These are phyloP conservation scores for Cordyceps cateniannulata DNA, from an alignment of 2,329 filamentous ascomycete genomes.

Conservation along the genomic window DNA sequence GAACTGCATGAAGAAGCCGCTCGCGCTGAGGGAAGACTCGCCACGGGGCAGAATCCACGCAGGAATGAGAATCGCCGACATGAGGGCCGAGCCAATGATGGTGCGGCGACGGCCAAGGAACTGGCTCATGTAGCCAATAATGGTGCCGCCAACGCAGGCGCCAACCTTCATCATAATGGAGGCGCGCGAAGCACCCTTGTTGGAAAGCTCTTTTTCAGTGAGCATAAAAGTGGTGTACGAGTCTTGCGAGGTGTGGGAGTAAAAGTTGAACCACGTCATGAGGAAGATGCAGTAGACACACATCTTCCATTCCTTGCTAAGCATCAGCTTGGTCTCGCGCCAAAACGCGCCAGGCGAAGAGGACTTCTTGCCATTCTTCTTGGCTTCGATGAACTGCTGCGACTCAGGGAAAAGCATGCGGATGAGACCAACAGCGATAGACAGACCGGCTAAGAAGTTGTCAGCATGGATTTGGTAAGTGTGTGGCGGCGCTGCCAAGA, in stretches of 20 bases:
- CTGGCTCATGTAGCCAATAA: constrained; percentile 69
- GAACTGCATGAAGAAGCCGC: constrained; percentile 65
- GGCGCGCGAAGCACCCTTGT: constrained; percentile 59
- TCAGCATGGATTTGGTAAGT: not conserved
- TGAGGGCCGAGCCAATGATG: constrained; percentile 54
- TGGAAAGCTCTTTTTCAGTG: constrained; percentile 61
- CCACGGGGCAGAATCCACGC: constrained; percentile 63
- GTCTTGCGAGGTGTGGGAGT: constrained; percentile 75
- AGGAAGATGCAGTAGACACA: constrained; percentile 70
- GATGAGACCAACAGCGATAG: constrained; percentile 61
- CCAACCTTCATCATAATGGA: constrained; percentile 78
- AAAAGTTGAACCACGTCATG: constrained; percentile 72
- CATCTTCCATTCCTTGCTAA: constrained; percentile 67
- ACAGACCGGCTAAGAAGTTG: constrained; percentile 46
- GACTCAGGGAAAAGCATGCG: constrained; percentile 67
- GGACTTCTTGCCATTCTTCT: constrained; percentile 48
- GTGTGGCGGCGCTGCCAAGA: constrained; percentile 5
- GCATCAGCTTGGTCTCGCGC: constrained; percentile 62
- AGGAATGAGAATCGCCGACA: constrained; percentile 58
- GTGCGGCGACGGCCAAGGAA: constrained; percentile 66
- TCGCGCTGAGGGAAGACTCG: constrained; percentile 53
- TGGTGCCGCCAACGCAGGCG: constrained; percentile 66
- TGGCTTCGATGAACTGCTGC: constrained; percentile 66
- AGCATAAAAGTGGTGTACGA: constrained; percentile 78
- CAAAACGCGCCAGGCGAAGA: constrained; percentile 52